Conservation (phyloP, 2,329 filamentous ascomycete species). For the Microcyclospora tardicrescens region DNA sequence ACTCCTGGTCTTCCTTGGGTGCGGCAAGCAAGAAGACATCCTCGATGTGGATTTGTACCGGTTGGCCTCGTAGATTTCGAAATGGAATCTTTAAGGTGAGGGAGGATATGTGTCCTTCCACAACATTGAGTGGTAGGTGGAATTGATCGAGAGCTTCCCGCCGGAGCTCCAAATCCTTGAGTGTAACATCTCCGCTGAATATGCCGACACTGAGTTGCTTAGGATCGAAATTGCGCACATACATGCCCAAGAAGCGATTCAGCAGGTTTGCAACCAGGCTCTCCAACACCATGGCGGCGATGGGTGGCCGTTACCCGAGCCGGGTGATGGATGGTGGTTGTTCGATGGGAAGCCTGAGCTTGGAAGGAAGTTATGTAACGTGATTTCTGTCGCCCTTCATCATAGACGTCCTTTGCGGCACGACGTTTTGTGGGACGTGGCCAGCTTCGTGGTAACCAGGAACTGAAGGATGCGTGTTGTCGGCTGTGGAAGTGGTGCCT, state of each 20-base stretch:
- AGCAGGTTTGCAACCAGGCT: slow-evolving; percentile 91
- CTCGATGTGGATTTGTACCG: slow-evolving; percentile 88
- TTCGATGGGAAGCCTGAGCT: neutral
- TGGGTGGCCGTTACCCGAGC: slow-evolving; percentile 59
- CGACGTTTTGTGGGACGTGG: too few species aligned
- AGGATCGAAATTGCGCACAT: slow-evolving; percentile 98
- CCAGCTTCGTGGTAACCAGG: too few species aligned
- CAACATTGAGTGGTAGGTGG: slow-evolving; percentile 88
- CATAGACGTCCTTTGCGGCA: too few species aligned
- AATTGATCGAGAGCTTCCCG: slow-evolving; percentile 94
- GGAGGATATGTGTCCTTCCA: slow-evolving; percentile 85
- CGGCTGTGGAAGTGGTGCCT: too few species aligned
- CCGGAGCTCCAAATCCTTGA: slow-evolving; percentile 82
- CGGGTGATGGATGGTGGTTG: slow-evolving; percentile 30
- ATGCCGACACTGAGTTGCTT: slow-evolving; percentile 97
- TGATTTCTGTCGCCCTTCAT: too few species aligned
- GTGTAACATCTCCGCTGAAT: slow-evolving; percentile 95
- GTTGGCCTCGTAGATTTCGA: slow-evolving; percentile 90
- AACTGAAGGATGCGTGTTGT: too few species aligned
- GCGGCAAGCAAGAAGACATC: slow-evolving; percentile 93
- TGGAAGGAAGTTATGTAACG: too few species aligned
- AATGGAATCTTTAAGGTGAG: slow-evolving; percentile 90
- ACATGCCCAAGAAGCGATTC: slow-evolving; percentile 99
- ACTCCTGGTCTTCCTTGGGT: slow-evolving; percentile 88
- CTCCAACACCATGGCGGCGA: slow-evolving; percentile 69